phyloP scores from a whole-genome alignment of 345 rosid genomes.

The Pistacia vera region DNA sequence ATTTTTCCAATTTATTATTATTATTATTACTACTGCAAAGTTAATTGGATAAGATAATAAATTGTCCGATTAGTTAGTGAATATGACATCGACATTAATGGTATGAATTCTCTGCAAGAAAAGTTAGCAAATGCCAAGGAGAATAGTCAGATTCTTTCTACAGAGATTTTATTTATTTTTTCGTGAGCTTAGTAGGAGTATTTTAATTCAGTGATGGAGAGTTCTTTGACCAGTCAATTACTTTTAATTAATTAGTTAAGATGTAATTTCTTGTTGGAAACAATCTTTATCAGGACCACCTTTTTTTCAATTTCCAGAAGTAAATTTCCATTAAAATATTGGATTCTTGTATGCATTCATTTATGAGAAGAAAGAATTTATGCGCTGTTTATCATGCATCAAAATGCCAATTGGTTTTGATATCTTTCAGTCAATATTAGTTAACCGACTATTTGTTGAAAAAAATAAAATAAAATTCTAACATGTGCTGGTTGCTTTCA shows the following conservation, averaged over 20 bases:
- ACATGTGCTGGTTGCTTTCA: slow-evolving; percentile 16
- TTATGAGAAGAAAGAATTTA: slow-evolving; percentile 3
- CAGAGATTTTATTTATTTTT: not conserved
- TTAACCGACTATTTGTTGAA: slow-evolving; percentile 24
- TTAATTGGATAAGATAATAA: too few species aligned
- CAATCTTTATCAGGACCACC: not conserved
- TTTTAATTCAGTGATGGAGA: not conserved
- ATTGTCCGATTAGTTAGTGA: not conserved
- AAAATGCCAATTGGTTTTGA: not conserved
- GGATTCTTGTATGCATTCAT: slow-evolving; percentile 18
- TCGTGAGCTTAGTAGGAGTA: not conserved
- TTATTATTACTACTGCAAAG: too few species aligned
- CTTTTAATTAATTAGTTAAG: not conserved
- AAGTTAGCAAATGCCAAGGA: not conserved
- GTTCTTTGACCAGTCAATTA: not conserved
- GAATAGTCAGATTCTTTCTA: not conserved
- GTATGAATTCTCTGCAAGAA: not conserved
- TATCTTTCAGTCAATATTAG: slow-evolving; percentile 34
- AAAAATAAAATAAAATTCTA: slow-evolving; percentile 14
- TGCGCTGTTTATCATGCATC: slow-evolving; percentile 12
- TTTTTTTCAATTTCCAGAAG: not conserved
- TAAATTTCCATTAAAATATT: not conserved
- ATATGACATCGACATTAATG: not conserved
- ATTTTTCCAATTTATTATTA: too few species aligned
- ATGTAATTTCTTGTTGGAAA: not conserved